Conservation (phyloP, 805 yeast species). For the Yarrowia sp. region DNA sequence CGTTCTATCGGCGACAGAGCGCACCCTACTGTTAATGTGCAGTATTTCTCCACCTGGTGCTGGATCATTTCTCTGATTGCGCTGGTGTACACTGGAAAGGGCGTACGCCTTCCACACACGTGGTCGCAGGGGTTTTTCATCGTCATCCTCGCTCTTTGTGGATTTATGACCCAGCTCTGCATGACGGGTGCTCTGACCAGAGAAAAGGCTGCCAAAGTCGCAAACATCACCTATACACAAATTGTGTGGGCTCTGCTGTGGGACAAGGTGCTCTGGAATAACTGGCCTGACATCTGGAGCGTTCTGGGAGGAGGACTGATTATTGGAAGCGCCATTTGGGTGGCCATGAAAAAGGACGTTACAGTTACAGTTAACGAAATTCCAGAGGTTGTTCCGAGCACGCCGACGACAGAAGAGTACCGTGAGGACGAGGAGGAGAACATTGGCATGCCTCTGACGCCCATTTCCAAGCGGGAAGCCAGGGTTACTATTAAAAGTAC, state of each 20-base stretch:
- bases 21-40: constrained; percentile 77
- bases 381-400: neutral
- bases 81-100: constrained; percentile 48
- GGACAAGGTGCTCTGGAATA: constrained; percentile 71
- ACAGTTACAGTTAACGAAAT: neutral
- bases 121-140: constrained; percentile 65
- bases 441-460: neutral
- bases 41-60: constrained; percentile 67
- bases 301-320: constrained; percentile 68
- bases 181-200: constrained; percentile 80
- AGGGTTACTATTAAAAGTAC: neutral
- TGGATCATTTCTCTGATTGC: constrained; percentile 54
- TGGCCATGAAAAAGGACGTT: constrained; percentile 34
- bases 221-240: constrained; percentile 72
- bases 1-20: constrained; percentile 74
- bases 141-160: constrained; percentile 63
- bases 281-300: constrained; percentile 67
- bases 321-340: constrained; percentile 59
- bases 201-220: constrained; percentile 73
- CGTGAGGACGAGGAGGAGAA: neutral
- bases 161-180: constrained; percentile 77
- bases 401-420: neutral
- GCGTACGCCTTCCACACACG: constrained; percentile 52
- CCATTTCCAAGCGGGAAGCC: neutral
- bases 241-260: constrained; percentile 74